These are phyloP conservation scores for Coemansia sp. DNA, from an alignment of 192 early-diverging fungal genomes.

Conservation along the genomic window DNA sequence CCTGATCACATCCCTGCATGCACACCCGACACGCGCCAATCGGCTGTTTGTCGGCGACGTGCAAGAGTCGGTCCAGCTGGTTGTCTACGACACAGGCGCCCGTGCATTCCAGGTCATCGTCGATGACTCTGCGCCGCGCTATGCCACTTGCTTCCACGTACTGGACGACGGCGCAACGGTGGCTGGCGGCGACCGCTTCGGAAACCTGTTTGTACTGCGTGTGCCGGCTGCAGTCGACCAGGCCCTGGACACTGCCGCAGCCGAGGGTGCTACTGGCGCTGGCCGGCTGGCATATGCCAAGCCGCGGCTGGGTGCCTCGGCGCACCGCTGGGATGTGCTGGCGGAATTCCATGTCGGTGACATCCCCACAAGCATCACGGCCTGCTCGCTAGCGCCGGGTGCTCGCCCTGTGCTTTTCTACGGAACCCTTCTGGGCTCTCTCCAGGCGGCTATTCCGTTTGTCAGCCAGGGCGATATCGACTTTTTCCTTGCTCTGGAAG, in stretches of 20 bases:
- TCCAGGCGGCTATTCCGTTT: slow-evolving; percentile 86
- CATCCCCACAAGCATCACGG: slow-evolving; percentile 74
- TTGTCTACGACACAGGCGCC: slow-evolving; percentile 63
- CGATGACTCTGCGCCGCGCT: slow-evolving; percentile 87
- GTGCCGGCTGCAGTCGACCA: slow-evolving; percentile 60
- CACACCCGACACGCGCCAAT: slow-evolving; percentile 58
- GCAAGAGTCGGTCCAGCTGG: slow-evolving; percentile 84
- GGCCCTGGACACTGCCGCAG: slow-evolving; percentile 81
- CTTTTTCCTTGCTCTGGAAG: slow-evolving; percentile 89
- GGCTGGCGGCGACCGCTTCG: slow-evolving; percentile 95
- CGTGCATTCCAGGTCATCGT: slow-evolving; percentile 88
- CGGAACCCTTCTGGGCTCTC: slow-evolving; percentile 77
- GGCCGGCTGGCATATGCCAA: slow-evolving; percentile 77
- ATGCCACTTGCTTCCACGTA: slow-evolving; percentile 65
- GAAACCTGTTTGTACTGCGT: slow-evolving; percentile 81
- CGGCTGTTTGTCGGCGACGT: slow-evolving; percentile 84
- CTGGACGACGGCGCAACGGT: slow-evolving; percentile 94
- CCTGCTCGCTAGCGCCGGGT: slow-evolving; percentile 75
- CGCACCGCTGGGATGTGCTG: slow-evolving; percentile 63
- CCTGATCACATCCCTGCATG: slow-evolving; percentile 66
- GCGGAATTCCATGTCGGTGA: slow-evolving; percentile 86
- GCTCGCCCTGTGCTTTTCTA: slow-evolving; percentile 88
- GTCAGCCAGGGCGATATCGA: slow-evolving; percentile 85
- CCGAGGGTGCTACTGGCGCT: slow-evolving; percentile 70
- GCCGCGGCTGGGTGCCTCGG: slow-evolving; percentile 75